Evolutionary conservation across 352 stramenopile species (phyloP), one percentile per base, ranked within the genome.

Genomic region (Globisporangium orthogonon): DNA sequence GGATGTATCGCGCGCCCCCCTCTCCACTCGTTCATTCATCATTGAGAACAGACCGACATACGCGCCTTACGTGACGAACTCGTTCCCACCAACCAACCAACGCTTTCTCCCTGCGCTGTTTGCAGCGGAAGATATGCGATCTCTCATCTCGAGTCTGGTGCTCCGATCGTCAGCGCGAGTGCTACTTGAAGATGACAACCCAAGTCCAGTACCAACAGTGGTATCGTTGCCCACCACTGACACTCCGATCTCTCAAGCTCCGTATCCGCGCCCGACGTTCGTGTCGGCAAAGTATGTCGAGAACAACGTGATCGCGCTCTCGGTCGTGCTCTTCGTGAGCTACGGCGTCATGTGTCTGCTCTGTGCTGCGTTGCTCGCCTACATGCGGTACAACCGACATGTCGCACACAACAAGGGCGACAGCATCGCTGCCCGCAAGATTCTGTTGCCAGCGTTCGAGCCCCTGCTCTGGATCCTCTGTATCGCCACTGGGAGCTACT

Each of bases 301-400:
- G 11, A 35, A 40, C 6, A 65, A 51, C 30, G 59, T 47, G 45
- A 41, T 59, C 61, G 60, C 43, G 33, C 56, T 61, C 30, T 56
- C 47, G 10, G 56, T 49, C 47, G 30, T 61, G 47, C 37, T 61
- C 37, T 37, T 61, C 37, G 23, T 50, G 48, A 61, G 47, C 48
- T 60, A 56, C 18, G 28, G 64, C n/a, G 54, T 66, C 54, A 80
- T 85, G 66, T 76, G 68, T 30, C 31, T 61, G 9, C 67, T 82
- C 43, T 74, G 62, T 41, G 45, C 71, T 40, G 56, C 63, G 23
- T 60, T 88, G 13, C 57, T 86, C 41, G 39, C 51, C 5, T 91
- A 89, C 60, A 64, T 91, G 39, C 73, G 81, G 5, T 70, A 71
- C 54, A 85, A 86, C 54, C 76, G 81, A 15, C 58, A 75, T 43